Conservation (phyloP, 768 basidiomycete species). For the Tulasnella sp. region DNA sequence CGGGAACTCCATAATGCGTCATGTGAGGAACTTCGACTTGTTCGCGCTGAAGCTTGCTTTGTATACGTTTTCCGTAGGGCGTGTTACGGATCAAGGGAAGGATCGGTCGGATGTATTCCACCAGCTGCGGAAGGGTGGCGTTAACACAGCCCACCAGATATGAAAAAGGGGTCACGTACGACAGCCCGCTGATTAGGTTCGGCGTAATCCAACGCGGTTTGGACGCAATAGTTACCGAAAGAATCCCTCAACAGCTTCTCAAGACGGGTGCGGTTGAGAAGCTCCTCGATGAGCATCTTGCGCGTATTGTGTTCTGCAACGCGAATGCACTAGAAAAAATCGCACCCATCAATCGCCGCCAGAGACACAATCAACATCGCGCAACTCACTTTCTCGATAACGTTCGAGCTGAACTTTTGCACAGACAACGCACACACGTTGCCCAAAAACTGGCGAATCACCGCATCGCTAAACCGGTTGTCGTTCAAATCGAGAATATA, state of each 20-base stretch:
- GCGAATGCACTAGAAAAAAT: slow-evolving; percentile 65
- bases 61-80: slow-evolving; percentile 97
- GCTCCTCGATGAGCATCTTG: slow-evolving; percentile 88
- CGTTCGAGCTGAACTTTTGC: slow-evolving; percentile 99
- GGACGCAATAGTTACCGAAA: slow-evolving; percentile 92
- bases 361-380: not conserved
- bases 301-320: slow-evolving; percentile 93
- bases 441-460: slow-evolving; percentile 94
- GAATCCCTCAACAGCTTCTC: slow-evolving; percentile 95
- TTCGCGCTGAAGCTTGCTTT: slow-evolving; percentile 95
- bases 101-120: slow-evolving; percentile 97
- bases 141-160: not conserved
- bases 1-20: not conserved
- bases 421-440: slow-evolving; percentile 96
- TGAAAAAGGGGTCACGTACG: slow-evolving; percentile 28
- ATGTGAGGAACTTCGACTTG: slow-evolving; percentile 42
- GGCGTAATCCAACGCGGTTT: slow-evolving; percentile 95
- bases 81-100: slow-evolving; percentile 97
- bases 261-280: slow-evolving; percentile 84
- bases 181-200: slow-evolving; percentile 80
- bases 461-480: slow-evolving; percentile 92
- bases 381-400: slow-evolving; percentile 74
- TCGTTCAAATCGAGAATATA: slow-evolving; percentile 98
- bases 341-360: slow-evolving; percentile 7
- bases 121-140: slow-evolving; percentile 36